These are phyloP conservation scores for Teunomyces funiuensis DNA, from an alignment of 805 yeast genomes.

Conservation along the genomic window DNA sequence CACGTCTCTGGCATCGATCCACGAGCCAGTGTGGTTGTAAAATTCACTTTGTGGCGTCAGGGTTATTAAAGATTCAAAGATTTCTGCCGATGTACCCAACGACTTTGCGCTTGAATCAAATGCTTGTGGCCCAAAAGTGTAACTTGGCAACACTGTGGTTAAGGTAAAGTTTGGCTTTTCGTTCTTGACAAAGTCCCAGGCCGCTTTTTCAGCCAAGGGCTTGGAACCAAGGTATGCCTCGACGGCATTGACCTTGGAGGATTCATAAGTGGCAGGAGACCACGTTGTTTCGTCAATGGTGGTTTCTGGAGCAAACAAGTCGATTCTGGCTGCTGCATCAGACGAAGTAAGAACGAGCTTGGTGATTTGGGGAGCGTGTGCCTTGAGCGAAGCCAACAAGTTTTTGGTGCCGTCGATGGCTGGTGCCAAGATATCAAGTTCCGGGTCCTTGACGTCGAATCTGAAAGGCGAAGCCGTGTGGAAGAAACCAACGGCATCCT, in stretches of 20 bases:
- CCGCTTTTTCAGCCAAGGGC: conserved; percentile 32
- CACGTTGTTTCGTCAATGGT: conserved; percentile 15
- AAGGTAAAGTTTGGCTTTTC: conserved; percentile 15
- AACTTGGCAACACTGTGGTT: conserved; percentile 15
- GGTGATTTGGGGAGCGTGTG: conserved; percentile 45
- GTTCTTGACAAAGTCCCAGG: conserved; percentile 27
- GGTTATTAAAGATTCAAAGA: conserved; percentile 10
- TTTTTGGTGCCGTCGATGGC: conserved; percentile 58
- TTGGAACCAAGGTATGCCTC: conserved; percentile 30
- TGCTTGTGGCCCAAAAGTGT: conserved; percentile 20
- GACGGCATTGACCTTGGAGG: conserved; percentile 18
- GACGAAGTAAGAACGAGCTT: conserved; percentile 58
- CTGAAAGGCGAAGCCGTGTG: conserved; percentile 55
- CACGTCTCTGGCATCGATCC: conserved; percentile 21
- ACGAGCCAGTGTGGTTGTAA: conserved; percentile 7
- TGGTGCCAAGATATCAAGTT: conserved; percentile 51
- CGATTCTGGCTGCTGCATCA: conserved; percentile 37
- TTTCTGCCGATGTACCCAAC: conserved; percentile 14
- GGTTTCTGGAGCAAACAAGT: conserved; percentile 25
- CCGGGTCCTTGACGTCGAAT: conserved; percentile 42
- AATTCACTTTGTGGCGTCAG: conserved; percentile 6
- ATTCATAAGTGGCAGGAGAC: conserved; percentile 16
- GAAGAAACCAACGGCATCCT: conserved; percentile 43
- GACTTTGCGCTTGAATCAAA: conserved; percentile 14
- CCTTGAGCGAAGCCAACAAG: conserved; percentile 44